Conservation (phyloP, 768 basidiomycete genomes). For the Mycena alexandri region DNA sequence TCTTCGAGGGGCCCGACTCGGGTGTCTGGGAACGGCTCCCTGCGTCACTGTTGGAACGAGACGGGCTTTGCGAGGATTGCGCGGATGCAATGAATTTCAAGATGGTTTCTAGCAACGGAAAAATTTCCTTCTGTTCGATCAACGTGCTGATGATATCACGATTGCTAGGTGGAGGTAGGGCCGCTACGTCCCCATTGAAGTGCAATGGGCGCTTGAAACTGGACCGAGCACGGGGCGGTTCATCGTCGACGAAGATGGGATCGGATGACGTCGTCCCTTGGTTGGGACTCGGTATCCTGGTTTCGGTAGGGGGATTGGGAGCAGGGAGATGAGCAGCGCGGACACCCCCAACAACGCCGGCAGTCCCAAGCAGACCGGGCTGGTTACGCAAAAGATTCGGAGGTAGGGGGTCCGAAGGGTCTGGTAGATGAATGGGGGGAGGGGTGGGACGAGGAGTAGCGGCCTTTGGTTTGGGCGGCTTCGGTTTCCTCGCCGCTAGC, state of each 20-base stretch:
- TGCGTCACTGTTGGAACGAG: conserved; percentile 16
- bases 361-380: conserved; percentile 76
- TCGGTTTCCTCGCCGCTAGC: conserved; percentile 44
- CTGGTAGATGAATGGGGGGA: conserved; percentile 73
- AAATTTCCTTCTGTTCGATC: conserved; percentile 73
- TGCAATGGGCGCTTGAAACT: conserved; percentile 23
- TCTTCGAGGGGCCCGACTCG: conserved; percentile 57
- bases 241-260: conserved; percentile 81
- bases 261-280: conserved; percentile 69
- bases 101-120: conserved; percentile 74
- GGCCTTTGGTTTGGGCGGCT: conserved; percentile 46
- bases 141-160: conserved; percentile 73
- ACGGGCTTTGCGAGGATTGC: conserved; percentile 16
- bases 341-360: conserved; percentile 77
- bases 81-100: conserved; percentile 66
- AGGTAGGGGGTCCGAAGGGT: conserved; percentile 71
- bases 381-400: conserved; percentile 82
- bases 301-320: conserved; percentile 45
- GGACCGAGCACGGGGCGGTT: conserved; percentile 31
- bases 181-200: conserved; percentile 52
- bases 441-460: conserved; percentile 60
- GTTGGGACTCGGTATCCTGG: too few species aligned
- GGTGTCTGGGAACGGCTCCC: conserved; percentile 29
- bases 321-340: conserved; percentile 66
- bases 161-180: conserved; percentile 63